Evolutionary conservation across 2,329 filamentous ascomycete species (phyloP).

Genomic region (Pestalotiopsis sp.): DNA sequence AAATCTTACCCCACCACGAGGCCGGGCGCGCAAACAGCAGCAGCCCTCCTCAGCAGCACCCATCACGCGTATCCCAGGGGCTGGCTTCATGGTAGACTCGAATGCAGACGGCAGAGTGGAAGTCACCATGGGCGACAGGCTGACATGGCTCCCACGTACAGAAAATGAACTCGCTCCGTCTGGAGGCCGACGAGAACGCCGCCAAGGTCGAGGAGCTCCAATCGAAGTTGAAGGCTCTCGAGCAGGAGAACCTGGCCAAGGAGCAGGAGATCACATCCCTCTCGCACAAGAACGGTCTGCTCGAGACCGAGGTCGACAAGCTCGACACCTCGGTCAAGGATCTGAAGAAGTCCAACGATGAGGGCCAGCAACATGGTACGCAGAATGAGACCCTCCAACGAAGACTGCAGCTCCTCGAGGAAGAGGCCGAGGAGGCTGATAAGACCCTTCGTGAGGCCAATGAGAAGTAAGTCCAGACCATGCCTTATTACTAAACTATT

Average conservation of each 20-base stretch:
- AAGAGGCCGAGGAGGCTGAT: slow-evolving; percentile 95
- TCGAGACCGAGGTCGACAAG: slow-evolving; percentile 91
- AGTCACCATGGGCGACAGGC: neutral
- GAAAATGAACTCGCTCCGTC: slow-evolving; percentile 94
- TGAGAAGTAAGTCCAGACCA: slow-evolving; percentile 78
- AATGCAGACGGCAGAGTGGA: neutral
- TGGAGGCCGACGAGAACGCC: slow-evolving; percentile 86
- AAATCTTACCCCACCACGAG: slow-evolving; percentile 33
- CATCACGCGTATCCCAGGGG: neutral
- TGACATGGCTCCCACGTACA: slow-evolving; percentile 36
- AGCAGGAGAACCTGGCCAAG: slow-evolving; percentile 94
- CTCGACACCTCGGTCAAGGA: slow-evolving; percentile 81
- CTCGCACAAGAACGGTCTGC: slow-evolving; percentile 89
- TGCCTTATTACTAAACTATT: slow-evolving; percentile 10
- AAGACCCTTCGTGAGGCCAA: slow-evolving; percentile 96
- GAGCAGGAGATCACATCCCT: slow-evolving; percentile 98
- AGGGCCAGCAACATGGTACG: slow-evolving; percentile 78
- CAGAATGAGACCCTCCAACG: slow-evolving; percentile 91
- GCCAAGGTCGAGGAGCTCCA: slow-evolving; percentile 86
- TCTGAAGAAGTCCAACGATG: slow-evolving; percentile 81
- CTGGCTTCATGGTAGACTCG: neutral
- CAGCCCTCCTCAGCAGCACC: neutral
- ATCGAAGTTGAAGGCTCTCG: slow-evolving; percentile 80
- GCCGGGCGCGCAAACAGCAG: slow-evolving; percentile 17
- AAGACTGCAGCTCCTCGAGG: slow-evolving; percentile 93